These are phyloP conservation scores for Wickerhamiella galacta DNA, from an alignment of 805 yeast species.

Conservation along the genomic window DNA sequence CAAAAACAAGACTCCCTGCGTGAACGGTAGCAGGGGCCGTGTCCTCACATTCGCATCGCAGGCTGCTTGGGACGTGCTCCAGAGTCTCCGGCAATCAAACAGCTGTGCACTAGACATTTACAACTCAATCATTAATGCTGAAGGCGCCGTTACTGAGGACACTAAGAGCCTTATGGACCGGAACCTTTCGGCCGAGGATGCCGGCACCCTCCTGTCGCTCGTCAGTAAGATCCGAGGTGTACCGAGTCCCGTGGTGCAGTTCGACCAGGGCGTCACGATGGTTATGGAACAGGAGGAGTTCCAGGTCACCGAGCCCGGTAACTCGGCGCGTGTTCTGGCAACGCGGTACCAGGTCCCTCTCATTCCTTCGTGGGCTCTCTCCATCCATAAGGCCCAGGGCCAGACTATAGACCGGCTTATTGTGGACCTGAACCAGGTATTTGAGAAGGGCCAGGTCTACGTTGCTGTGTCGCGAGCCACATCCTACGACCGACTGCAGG, in stretches of 20 bases:
- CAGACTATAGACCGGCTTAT: constrained; percentile 61
- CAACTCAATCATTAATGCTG: constrained; percentile 8
- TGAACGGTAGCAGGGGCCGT: constrained; percentile 79
- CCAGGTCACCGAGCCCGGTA: constrained; percentile 6
- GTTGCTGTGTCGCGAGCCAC: constrained; percentile 91
- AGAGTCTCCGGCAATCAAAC: constrained; percentile 3
- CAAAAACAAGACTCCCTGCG: constrained; percentile 48
- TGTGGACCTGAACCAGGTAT: constrained; percentile 60
- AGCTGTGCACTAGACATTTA: constrained; percentile 8
- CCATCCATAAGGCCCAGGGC: constrained; percentile 94
- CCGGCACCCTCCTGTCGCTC: not conserved
- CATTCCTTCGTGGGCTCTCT: constrained; percentile 83
- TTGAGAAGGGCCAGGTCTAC: constrained; percentile 90
- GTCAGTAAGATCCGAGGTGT: not conserved
- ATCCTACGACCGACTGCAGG: constrained; percentile 62
- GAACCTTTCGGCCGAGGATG: not conserved
- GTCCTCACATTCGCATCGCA: constrained; percentile 35
- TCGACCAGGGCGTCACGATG: constrained; percentile 9
- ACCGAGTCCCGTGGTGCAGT: constrained; percentile 13
- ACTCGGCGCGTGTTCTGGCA: constrained; percentile 30
- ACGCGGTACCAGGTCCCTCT: constrained; percentile 66
- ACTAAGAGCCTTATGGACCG: not conserved
- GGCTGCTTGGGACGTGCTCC: constrained; percentile 7
- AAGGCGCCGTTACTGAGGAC: constrained; percentile 25
- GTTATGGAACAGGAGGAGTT: constrained; percentile 9